These are phyloP conservation scores for Taxawa tesnikishii DNA, from an alignment of 2,329 filamentous ascomycete genomes.

Conservation along the genomic window DNA sequence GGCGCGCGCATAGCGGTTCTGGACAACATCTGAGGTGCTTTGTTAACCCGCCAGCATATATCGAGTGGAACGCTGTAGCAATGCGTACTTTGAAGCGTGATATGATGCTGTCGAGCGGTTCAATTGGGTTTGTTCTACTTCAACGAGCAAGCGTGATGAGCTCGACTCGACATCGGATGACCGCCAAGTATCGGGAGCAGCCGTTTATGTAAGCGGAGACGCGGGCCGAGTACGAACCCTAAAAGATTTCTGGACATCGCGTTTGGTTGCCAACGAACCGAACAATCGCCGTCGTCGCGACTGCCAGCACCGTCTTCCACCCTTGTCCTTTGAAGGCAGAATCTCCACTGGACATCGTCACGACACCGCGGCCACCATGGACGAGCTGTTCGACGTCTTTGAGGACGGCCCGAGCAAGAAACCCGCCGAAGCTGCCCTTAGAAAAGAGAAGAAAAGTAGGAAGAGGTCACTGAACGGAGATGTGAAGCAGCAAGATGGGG, in stretches of 20 bases:
- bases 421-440: slow-evolving; percentile 6
- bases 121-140: too few relatives aligned
- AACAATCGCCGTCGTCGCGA: not conserved
- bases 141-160: too few relatives aligned
- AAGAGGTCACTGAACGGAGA: slow-evolving; percentile 78
- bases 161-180: too few relatives aligned
- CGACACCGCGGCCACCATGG: too few relatives aligned
- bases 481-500: slow-evolving; percentile 46
- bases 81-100: slow-evolving; percentile 2
- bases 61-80: not conserved
- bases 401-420: slow-evolving; percentile 20
- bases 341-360: too few relatives aligned
- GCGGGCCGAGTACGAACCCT: too few relatives aligned
- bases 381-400: slow-evolving; percentile 33
- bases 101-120: too few relatives aligned
- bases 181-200: too few relatives aligned
- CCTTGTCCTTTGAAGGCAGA: not conserved
- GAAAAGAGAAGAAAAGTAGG: slow-evolving; percentile 46
- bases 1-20: slow-evolving; percentile 48
- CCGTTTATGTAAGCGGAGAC: too few relatives aligned
- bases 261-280: too few relatives aligned
- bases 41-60: not conserved
- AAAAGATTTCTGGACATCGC: too few relatives aligned
- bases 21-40: slow-evolving; percentile 59
- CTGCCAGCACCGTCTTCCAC: not conserved